Evolutionary conservation across 2,329 filamentous ascomycete genomes (phyloP).

Genomic region (Cercospora sesami): DNA sequence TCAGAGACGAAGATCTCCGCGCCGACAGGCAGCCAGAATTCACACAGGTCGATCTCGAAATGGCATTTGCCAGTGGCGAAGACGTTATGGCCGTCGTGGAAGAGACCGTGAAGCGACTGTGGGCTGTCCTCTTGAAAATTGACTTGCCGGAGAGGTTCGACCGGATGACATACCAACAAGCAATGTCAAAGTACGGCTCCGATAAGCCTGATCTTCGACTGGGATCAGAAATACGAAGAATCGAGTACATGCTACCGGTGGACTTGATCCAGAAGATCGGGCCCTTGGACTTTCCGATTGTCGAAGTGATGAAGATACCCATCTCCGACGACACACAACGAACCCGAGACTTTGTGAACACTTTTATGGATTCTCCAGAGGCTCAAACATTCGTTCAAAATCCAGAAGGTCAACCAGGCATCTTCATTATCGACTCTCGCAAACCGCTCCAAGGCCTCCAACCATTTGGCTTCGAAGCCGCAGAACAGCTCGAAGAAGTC

Average conservation of each 20-base stretch:
- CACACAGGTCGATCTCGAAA: conserved; percentile 92
- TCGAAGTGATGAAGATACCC: conserved; percentile 73
- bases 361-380: conserved; percentile 69
- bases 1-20: conserved; percentile 89
- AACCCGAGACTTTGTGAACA: conserved; percentile 62
- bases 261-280: conserved; percentile 76
- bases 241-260: conserved; percentile 63
- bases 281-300: conserved; percentile 63
- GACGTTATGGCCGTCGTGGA: conserved; percentile 67
- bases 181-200: conserved; percentile 77
- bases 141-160: conserved; percentile 52
- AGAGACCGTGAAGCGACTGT: conserved; percentile 56
- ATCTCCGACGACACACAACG: conserved; percentile 55
- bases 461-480: conserved; percentile 71
- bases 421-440: conserved; percentile 71
- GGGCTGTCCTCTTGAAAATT: conserved; percentile 51
- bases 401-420: conserved; percentile 73
- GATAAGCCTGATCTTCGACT: conserved; percentile 92
- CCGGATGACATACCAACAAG: conserved; percentile 69
- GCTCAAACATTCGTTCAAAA: conserved; percentile 63
- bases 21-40: conserved; percentile 96
- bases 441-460: conserved; percentile 76
- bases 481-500: conserved; percentile 57
- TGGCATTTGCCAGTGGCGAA: conserved; percentile 75
- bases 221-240: conserved; percentile 61